Evolutionary conservation across 805 yeast genomes (phyloP), one percentile per base, ranked within the genome.

Genomic region (Suhomyces xylopsoci): DNA sequence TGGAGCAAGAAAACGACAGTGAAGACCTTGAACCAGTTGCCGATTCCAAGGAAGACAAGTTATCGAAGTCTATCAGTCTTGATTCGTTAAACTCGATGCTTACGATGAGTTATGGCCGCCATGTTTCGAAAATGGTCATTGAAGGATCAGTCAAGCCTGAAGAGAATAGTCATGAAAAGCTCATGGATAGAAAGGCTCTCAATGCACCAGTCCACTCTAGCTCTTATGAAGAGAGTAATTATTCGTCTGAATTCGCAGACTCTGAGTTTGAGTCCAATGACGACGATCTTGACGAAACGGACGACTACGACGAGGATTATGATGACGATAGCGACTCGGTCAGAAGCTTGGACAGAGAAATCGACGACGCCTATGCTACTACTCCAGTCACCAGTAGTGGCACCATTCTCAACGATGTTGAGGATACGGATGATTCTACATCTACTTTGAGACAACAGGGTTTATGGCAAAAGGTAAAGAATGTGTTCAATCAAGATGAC

Each of bases 401-500:
- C 5, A 42, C 30, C 12, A 12, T 42, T 14, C 45, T 42, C n/a
- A 42, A 24, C 14, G 30, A 42, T 8, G 44, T 36, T 8, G 49
- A 47, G 17, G 49, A 36, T 12, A 47, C 49, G 2, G 49, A 47
- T n/a, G 49, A 47, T 15, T 47, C 49, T 9, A 22, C 49, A 10
- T 28, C 26, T n/a, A 47, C 49, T n/a, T 47, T 47, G 44, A 40
- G 20, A 32, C 52, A 48, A 34, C 51, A 43, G 3, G 74, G 76
- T 4, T 62, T 76, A 48, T 76, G 80, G 80, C 75, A 71, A 50
- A 71, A 68, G 56, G 73, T 76, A 50, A 75, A 74, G 59, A 70
- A 72, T 45, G 79, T 73, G 5, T 76, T 76, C 57, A 65, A 69
- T 47, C 66, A 68, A 30, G 73, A 69, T 38, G 65, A 58, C 22